Evolutionary conservation across 225 moss, liverwort and hornwort genomes (phyloP), one percentile per base, ranked within the genome.

Genomic region (Thuidium tamariscinum): DNA sequence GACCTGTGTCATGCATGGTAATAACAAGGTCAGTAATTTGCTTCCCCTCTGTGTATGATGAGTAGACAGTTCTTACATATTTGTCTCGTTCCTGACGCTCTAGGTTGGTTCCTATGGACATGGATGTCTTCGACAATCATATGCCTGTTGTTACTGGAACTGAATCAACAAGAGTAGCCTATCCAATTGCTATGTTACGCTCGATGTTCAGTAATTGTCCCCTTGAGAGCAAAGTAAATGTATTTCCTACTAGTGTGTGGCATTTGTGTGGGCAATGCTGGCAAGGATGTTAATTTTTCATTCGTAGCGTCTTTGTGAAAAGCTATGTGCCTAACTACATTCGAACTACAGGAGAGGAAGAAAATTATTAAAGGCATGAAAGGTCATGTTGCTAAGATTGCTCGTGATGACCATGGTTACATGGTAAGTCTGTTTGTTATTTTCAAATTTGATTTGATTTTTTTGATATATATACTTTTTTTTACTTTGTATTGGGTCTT

Each of bases 331-430:
- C 44, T 86, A 34, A 83, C 56, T 55, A 34, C 52, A 57, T 80
- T 82, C 36, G 32, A 81, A 81, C 81, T 77, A 25, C 94, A 97
- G 96, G 99, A 97, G 83, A 92, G 99, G 76, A 99, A 97, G 87
- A 97, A 93, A 70, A 95, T 99, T 46, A 90, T 99, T 46, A 96
- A 92, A 88, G 92, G 94, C 81, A 92, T 99, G 97, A 99, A 99
- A 89, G 94, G 96, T 72, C 97, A 99, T 89, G 96, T 99, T 25
- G 87, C 87, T 13, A 99, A 97, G 92, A 93, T 99, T 77, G 99
- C 99, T 42, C 88, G 92, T 86, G 95, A 97, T 91, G 97, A 99
- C 81, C 90, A 95, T 87, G 96, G 97, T 65, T 95, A 93, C 81
- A 91, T 92, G 83, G 97, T 97, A 88, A 91, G 88, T 85, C 37